Evolutionary conservation across 495 filamentous ascomycete species (phyloP), one percentile per base, ranked within the genome.

Genomic region (Xylaria scruposa): DNA sequence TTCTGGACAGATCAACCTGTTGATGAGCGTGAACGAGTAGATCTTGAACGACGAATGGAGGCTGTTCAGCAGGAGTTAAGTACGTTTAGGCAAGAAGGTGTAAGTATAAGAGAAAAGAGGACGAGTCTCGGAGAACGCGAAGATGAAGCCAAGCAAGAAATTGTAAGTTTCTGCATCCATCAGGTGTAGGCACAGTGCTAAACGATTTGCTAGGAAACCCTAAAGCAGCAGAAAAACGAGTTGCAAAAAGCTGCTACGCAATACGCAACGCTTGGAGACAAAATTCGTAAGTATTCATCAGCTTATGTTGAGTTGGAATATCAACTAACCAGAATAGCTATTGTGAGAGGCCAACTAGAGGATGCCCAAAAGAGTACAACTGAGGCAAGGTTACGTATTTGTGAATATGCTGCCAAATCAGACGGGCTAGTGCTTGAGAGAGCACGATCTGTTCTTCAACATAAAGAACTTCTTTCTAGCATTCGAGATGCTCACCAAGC

Each of bases 1-100:
- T 84, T 87, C 67, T 98, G 94, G 92, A 93, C 91, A 3, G 88
- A 94, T 70, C 89, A 93, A 74, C 91, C 93, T 4, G 87, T 94
- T 15, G 91, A 96, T 78, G 74, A 76, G 0, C 81, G 85, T 36
- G 86, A 88, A 65, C 93, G 91, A 75, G 76, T 80, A 15, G 84
- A 83, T 4, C 80, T 86, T 84, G 31, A 74, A 76, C 33, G 71
- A 74, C 3, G 82, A 87, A 69, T 84, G 3, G 74, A 78, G 0
- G 81, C 81, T 47, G 47, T 81, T 1, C 72, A 71, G 47, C 51
- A 64, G 4, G 80, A 85, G 44, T 62, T 81, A 7, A 70, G 77
- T 40, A 79, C 89, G 47, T 53, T 86, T 26, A 78, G 77, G 21
- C 79, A 78, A 4, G 47, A 87, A 9, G 70, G 83, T 40, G 64